Conservation (phyloP, 768 basidiomycete genomes). For the Brasilioporus rufonigricans region DNA sequence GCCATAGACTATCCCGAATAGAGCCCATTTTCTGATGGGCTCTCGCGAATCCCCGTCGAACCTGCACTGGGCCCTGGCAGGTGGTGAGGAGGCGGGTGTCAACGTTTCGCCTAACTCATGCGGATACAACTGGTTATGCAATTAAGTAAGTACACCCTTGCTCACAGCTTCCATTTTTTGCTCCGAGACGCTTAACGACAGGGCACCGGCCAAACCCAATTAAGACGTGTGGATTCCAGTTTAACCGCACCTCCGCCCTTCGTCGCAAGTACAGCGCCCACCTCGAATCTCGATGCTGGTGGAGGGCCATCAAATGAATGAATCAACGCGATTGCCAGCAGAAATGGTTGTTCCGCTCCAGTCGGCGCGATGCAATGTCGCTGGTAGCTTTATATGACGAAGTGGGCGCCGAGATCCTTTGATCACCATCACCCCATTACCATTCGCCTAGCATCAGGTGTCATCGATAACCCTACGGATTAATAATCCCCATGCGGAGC, state of each 20-base stretch:
- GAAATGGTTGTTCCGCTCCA: slow-evolving; percentile 19
- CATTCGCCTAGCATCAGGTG: slow-evolving; percentile 13
- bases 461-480: slow-evolving; percentile 25
- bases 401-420: slow-evolving; percentile 15
- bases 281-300: slow-evolving; percentile 20
- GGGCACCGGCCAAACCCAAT: slow-evolving; percentile 8
- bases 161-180: slow-evolving; percentile 28
- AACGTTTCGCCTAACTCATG: slow-evolving; percentile 17
- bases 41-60: slow-evolving; percentile 22
- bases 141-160: slow-evolving; percentile 23
- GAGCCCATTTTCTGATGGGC: slow-evolving; percentile 4
- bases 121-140: slow-evolving; percentile 7
- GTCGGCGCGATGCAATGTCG: slow-evolving; percentile 21
- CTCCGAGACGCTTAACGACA: slow-evolving; percentile 27
- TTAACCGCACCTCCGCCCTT: slow-evolving; percentile 13
- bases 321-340: slow-evolving; percentile 20
- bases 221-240: slow-evolving; percentile 9
- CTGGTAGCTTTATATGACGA: slow-evolving; percentile 6
- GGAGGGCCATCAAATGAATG: slow-evolving; percentile 16
- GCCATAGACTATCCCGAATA: slow-evolving; percentile 12
- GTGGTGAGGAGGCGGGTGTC: slow-evolving; percentile 6
- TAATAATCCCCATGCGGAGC: slow-evolving; percentile 26
- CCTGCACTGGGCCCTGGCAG: slow-evolving; percentile 21
- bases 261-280: slow-evolving; percentile 18
- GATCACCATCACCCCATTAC: slow-evolving; percentile 13